phyloP scores from a whole-genome alignment of 176 grass and related monocot genomes.

The Cenchrus purpureus region DNA sequence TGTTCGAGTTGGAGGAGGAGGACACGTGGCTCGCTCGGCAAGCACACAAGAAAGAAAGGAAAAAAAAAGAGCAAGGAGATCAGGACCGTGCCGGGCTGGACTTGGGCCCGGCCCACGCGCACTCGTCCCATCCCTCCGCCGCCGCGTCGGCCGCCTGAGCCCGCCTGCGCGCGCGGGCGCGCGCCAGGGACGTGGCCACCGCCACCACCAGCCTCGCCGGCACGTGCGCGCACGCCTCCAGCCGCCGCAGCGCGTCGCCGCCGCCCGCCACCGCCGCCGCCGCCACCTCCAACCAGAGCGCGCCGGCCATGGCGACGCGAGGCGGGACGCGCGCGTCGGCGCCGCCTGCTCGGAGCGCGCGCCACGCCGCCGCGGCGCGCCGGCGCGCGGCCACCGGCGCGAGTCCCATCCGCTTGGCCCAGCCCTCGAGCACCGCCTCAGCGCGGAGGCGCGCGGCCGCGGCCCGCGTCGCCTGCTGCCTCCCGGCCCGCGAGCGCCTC shows the following conservation, averaged over 20 bases:
- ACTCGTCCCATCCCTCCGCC: slow-evolving; percentile 82
- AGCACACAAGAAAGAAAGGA: background rate
- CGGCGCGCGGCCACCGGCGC: background rate
- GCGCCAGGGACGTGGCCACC: slow-evolving; percentile 41
- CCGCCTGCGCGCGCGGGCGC: slow-evolving; percentile 34
- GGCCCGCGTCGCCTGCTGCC: background rate
- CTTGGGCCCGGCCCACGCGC: slow-evolving; percentile 19
- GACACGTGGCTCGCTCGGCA: background rate
- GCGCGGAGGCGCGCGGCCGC: background rate
- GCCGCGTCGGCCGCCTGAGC: background rate
- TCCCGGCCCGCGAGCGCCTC: background rate
- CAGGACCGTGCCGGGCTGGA: background rate
- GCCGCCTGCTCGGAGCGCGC: slow-evolving; percentile 10
- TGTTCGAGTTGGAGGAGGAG: background rate
- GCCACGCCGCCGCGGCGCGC: slow-evolving; percentile 4
- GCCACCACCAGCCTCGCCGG: slow-evolving; percentile 36
- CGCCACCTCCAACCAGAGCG: slow-evolving; percentile 46
- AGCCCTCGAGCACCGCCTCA: slow-evolving; percentile 45
- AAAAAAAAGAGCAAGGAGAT: no score
- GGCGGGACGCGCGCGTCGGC: slow-evolving; percentile 1
- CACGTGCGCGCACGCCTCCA: slow-evolving; percentile 57
- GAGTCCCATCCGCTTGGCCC: slow-evolving; percentile 48
- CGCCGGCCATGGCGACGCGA: slow-evolving; percentile 51
- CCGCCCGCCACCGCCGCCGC: background rate
- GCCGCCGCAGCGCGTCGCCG: slow-evolving; percentile 17